Base-by-base conservation (phyloP, 345 rosid genomes). In the Acer campestre region DNA sequence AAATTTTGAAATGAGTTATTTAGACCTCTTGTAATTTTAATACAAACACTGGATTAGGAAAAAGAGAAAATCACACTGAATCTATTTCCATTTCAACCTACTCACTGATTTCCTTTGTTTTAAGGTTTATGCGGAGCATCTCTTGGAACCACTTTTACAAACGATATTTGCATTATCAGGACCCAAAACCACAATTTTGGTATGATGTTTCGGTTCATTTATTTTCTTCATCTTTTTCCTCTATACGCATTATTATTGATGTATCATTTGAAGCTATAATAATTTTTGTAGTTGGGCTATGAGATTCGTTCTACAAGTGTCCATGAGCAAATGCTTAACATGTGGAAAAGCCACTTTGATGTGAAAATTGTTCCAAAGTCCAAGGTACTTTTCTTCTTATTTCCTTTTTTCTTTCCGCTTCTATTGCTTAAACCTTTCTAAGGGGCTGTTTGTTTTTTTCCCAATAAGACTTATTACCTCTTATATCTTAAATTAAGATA, bases 81-180 rank as follows among this genome's bases (percentile, higher is more conserved):
- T 23, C 6, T 46, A 23, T 14, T 46, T 65, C 38, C 1, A 62
- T 20, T 42, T 62, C 42, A 18, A 73, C 27, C 27, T 14, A 27
- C 20, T 71, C 53, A 80, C 76, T 84, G 59, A 84, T 49, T 68
- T 81, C 71, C 35, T 76, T 78, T 84, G 62, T 48, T 73, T 70
- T 35, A 79, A 93, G 99, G 98, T 93, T 73, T 95, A 93, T 82
- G 85, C 93, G 14, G 99, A 95, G 89, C 97, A 95, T 87, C 94
- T 95, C 65, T 75, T 95, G 90, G 96, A 88, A 66, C 98, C 94
- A 40, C 85, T 93, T 11, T 81, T 93, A 86, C 85, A 56, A 78
- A 93, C 99, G 23, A 88, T 91, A 65, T 74, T 84, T 66, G 92
- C 93, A 17, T 76, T 95, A 65, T 90, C 96, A 51, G 96, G 96